phyloP scores from a whole-genome alignment of 345 rosid genomes.

The Lenwebbia sp. region DNA sequence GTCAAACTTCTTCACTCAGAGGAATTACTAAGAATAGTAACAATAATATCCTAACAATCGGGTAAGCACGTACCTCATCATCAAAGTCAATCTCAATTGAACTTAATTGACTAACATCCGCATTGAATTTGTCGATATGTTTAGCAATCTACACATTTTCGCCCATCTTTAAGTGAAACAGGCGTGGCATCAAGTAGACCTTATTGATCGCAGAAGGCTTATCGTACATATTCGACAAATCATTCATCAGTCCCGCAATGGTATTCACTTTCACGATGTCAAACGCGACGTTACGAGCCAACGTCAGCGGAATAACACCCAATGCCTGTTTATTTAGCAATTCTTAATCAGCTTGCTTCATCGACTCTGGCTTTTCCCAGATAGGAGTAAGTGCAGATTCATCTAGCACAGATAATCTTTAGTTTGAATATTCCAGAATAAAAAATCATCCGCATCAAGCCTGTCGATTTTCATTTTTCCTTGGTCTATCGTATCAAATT shows the following conservation, averaged over 20 bases:
- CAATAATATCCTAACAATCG: not conserved
- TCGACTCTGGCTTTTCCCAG: rapidly evolving
- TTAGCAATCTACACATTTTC: not conserved
- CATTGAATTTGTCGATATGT: not conserved
- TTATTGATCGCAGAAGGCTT: not conserved
- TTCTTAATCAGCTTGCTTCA: not conserved
- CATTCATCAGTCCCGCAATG: not conserved
- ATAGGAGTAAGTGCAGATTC: not conserved
- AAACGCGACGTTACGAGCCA: not conserved
- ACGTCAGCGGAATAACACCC: rapidly evolving
- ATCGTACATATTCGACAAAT: not conserved
- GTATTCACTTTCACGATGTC: not conserved
- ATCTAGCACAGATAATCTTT: not conserved
- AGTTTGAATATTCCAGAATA: not conserved
- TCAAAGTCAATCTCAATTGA: not conserved
- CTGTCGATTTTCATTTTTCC: not conserved
- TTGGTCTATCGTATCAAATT: rapidly evolving
- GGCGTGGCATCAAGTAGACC: rapidly evolving
- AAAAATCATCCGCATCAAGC: not conserved
- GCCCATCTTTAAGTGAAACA: not conserved
- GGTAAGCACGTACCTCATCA: not conserved
- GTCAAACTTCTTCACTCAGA: not conserved
- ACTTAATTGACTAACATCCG: not conserved
- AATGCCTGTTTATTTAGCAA: not conserved
- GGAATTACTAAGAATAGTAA: not conserved